Conservation (phyloP, 352 stramenopile species). For the Phytophthora pseudosyringae region DNA sequence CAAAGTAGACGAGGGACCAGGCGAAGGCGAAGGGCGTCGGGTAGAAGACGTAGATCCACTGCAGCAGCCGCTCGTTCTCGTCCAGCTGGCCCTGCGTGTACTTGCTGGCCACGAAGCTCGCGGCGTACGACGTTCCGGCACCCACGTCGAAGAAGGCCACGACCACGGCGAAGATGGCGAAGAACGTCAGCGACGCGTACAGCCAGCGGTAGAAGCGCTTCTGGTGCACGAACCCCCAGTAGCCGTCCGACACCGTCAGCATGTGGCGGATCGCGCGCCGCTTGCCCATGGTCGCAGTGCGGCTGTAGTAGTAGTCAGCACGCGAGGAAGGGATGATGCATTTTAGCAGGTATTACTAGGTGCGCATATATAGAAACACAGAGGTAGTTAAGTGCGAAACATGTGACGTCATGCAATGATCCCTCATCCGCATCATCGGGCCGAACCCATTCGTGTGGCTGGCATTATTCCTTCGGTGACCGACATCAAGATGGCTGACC, state of each 20-base stretch:
- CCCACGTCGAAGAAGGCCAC: constrained; percentile 77
- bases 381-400: background rate
- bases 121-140: constrained; percentile 55
- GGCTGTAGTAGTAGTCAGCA: constrained; percentile 11
- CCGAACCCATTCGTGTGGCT: constrained; percentile 16
- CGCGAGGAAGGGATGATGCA: background rate
- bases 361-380: background rate
- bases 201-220: constrained; percentile 75
- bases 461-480: constrained; percentile 13
- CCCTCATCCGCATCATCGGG: background rate
- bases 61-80: constrained; percentile 74
- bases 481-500: constrained; percentile 31
- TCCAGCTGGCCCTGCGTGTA: constrained; percentile 66
- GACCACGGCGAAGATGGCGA: constrained; percentile 79
- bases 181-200: constrained; percentile 80
- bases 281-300: constrained; percentile 54
- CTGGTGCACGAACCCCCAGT: constrained; percentile 81
- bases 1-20: constrained; percentile 84
- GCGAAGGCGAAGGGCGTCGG: constrained; percentile 68
- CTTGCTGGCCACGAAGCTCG: constrained; percentile 54
- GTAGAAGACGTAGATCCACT: constrained; percentile 81
- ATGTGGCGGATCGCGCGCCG: constrained; percentile 69
- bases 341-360: background rate
- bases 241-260: constrained; percentile 75
- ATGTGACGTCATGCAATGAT: constrained; percentile 26